Base-by-base conservation (phyloP, 1,284 basidiomycete genomes). In the Malassezia yamatoensis region DNA sequence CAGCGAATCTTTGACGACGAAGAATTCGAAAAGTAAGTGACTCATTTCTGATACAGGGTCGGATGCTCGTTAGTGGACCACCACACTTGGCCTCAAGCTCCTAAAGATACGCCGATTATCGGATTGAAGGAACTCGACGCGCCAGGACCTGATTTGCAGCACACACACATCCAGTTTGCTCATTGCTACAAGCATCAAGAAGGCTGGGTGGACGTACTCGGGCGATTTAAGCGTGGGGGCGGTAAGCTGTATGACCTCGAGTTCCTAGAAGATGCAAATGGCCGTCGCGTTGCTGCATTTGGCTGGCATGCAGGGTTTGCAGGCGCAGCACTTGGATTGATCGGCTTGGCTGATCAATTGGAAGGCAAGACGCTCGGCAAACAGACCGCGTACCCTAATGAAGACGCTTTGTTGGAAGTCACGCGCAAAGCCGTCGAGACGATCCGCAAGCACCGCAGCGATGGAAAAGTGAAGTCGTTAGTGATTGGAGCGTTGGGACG, bases 301-400 rank as follows among this genome's bases (percentile, higher is more conserved):
- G 94, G 94, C 7, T 99, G 87, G 81, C 88, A 98, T 77, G 94
- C 94, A 12, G 94, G 94, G 2, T 98, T 96, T 66, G 91, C 93
- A 7, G 94, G 94, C 24, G 90, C 94, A 5, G 94, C 93, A 2
- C 87, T 89, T 0, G 91, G 91, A 49, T 84, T 86, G 6, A 81
- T 99, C 18, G 90, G 89, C 2, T 78, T 85, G 46, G 88, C 87
- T 6, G 69, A 74, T 51, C 72, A 74, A 61, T 59, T 68, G 2
- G 43, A 54, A n/a, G 53, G 53, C 48, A 58, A 56, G 2, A 37
- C 20, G 40, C 59, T 74, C 5, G 73, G 94, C 90, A 74, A 73
- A 70, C 46, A 87, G 82, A 54, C 89, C 91, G 86, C 82, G 90
- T 65, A 75, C 78, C 34, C 80, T 79, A 62, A 88, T 93, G 68